Conservation (phyloP, 768 basidiomycete genomes). For the Xanthoconium purpureum region DNA sequence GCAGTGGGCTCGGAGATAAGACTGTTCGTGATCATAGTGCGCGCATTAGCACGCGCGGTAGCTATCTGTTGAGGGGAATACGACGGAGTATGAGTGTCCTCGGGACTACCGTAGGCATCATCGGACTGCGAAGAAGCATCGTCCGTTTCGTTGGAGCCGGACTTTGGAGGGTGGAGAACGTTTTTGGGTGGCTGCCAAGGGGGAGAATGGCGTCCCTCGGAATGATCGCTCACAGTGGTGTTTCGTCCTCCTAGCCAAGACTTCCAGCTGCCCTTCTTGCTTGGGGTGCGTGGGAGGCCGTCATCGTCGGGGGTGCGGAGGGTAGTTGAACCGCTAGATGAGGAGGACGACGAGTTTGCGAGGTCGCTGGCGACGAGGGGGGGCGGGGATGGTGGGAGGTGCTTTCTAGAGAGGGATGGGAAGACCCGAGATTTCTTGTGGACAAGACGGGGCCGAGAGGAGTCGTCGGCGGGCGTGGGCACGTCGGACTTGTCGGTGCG, state of each 20-base stretch:
- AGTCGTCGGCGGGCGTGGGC: constrained; percentile 13
- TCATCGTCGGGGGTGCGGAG: constrained; percentile 65
- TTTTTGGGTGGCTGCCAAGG: constrained; percentile 33
- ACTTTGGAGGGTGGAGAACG: constrained; percentile 21
- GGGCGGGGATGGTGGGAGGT: constrained; percentile 14
- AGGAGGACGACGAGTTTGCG: constrained; percentile 58
- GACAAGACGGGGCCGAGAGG: constrained; percentile 6
- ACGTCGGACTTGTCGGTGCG: constrained; percentile 28
- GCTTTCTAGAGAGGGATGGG: constrained; percentile 30
- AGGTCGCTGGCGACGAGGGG: constrained; percentile 32
- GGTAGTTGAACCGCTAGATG: constrained; percentile 50
- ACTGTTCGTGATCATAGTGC: constrained; percentile 44
- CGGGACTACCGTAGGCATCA: constrained; percentile 29
- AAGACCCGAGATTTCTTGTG: constrained; percentile 26
- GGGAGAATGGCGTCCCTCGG: constrained; percentile 23
- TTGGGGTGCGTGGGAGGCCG: constrained; percentile 32
- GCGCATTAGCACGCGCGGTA: constrained; percentile 39
- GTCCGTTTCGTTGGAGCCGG: constrained; percentile 27
- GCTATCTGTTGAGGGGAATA: constrained; percentile 27
- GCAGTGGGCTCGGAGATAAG: constrained; percentile 39
- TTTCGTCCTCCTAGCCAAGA: constrained; percentile 51
- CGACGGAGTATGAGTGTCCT: constrained; percentile 13
- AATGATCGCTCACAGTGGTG: constrained; percentile 24
- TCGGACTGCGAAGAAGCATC: constrained; percentile 39
- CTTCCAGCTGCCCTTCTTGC: constrained; percentile 51